Evolutionary conservation across 352 stramenopile genomes (phyloP), one percentile per base, ranked within the genome.

Genomic region (Heterotrichella gracilis): DNA sequence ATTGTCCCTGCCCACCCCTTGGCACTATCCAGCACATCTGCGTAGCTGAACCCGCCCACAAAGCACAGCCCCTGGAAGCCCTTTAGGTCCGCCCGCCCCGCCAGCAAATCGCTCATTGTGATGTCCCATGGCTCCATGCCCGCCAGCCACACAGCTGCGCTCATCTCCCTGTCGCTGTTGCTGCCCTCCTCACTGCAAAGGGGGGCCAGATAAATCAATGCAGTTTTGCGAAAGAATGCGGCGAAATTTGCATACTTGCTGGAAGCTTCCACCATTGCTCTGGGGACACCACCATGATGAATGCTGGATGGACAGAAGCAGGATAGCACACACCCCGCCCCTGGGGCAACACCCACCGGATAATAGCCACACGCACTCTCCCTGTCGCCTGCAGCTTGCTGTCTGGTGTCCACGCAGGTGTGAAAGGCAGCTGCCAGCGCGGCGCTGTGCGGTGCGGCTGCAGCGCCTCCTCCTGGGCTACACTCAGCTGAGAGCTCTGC

Each of bases 161-260:
- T 78, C 92, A 99, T 98, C 76, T 99, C 93, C 20, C 90, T 80
- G 78, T 99, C 93, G 40, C 93, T 91, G 78, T 99, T 99, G 74
- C 84, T 94, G 69, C 93, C 92, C 82, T 98, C 92, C 78, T 98
- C 89, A 63, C 92, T n/a, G n/a, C n/a, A n/a, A n/a, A n/a, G n/a
- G n/a, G n/a, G n/a, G n/a, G n/a, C n/a, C n/a, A n/a, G n/a, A n/a
- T n/a, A n/a, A n/a, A n/a, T n/a, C n/a, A n/a, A n/a, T n/a, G n/a
- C n/a, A n/a, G n/a, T n/a, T n/a, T n/a, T n/a, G n/a, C n/a, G n/a
- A n/a, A n/a, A n/a, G n/a, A n/a, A n/a, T n/a, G n/a, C n/a, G n/a
- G n/a, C n/a, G n/a, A n/a, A n/a, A n/a, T n/a, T n/a, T n/a, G n/a
- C n/a, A n/a, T n/a, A n/a, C n/a, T n/a, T n/a, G n/a, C n/a, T n/a